Base-by-base conservation (phyloP, 805 yeast species). In the Candida dendrica region DNA sequence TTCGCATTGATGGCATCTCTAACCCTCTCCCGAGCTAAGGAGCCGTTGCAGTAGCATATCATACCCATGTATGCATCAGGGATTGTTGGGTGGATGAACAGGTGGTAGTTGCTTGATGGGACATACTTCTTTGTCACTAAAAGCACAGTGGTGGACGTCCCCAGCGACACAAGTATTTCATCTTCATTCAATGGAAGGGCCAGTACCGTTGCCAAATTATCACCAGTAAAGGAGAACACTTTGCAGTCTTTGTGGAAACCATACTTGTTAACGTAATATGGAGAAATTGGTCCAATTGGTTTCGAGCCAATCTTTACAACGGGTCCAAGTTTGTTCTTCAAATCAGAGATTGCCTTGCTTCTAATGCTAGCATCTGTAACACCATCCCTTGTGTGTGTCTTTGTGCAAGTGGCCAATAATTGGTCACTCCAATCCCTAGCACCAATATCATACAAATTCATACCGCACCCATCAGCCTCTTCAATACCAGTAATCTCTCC, bases 31-130 rank as follows among this genome's bases (percentile, higher is more conserved):
- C 97, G 69, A 0, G 96, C 95, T 38, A 89, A 65, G 0, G 96
- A 75, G 0, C 97, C 96, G 59, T 89, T 89, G 56, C 95, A 84
- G 60, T 89, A 89, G 59, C 97, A 89, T 42, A 90, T 77, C 97
- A 89, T 89, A 18, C 95, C 95, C 96, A 89, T 90, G 59, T 79
- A 89, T 31, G 82, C 79, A 31, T 71, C 71, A 1, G 76, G 74
- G 47, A 84, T 74, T 0, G 95, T 83, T 8, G 97, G 96, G 58
- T 90, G 96, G 47, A 77, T 77, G 65, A 89, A 89, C 49, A 88
- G 61, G 56, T 89, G 96, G 58, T 88, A 89, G 51, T 81, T 84
- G 6, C 87, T 77, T 1, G 90, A 82, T 2, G 96, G 89, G 16
- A 70, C 71, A 57, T 81, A 89, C 43, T 77, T 72, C 45, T 86